Base-by-base conservation (phyloP, 2,329 filamentous ascomycete genomes). In the Neonectria sp. region DNA sequence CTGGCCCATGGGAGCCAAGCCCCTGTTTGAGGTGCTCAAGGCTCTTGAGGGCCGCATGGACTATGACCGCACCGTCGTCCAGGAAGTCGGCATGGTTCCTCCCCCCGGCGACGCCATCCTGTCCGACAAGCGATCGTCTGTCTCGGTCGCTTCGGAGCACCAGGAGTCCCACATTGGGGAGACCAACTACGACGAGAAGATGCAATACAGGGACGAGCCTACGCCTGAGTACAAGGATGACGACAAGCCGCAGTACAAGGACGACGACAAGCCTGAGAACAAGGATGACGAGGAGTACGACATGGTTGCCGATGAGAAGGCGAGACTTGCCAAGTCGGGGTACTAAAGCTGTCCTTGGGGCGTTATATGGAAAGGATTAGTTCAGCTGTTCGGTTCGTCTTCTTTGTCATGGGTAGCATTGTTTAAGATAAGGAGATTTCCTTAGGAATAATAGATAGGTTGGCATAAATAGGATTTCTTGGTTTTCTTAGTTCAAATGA, bases 1-100 rank as follows among this genome's bases (percentile, higher is more conserved):
- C 53, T 84, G 82, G 82, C 82, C 83, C 1, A 74, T 79, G 48
- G 78, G 77, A 4, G 81, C 76, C 9, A 78, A 78, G 60, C 79
- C 81, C 46, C 74, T 85, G 2, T 77, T 79, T 15, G 82, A 83
- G 65, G 79, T 83, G 0, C 74, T 85, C 6, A 78, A 78, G 67
- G 79, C 76, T n/a, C 75, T 82, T 4, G 80, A 84, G 57, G 82
- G 82, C 1, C 71, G 67, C 13, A 43, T 68, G 1, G 69, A 74
- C 45, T 73, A 77, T 43, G 71, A 80, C 57, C 70, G 55, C 6
- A 66, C 55, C 6, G 63, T 79, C 1, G 73, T 80, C 27, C 71
- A 78, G 21, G 74, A 75, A 52, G 69, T 79, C 2, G 78, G 60
- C 6, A 68, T 65, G 45, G 46, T 67, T 25, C 72, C 74, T 17